These are phyloP conservation scores for Zasmidium angulare DNA, from an alignment of 2,329 filamentous ascomycete species.

Conservation along the genomic window DNA sequence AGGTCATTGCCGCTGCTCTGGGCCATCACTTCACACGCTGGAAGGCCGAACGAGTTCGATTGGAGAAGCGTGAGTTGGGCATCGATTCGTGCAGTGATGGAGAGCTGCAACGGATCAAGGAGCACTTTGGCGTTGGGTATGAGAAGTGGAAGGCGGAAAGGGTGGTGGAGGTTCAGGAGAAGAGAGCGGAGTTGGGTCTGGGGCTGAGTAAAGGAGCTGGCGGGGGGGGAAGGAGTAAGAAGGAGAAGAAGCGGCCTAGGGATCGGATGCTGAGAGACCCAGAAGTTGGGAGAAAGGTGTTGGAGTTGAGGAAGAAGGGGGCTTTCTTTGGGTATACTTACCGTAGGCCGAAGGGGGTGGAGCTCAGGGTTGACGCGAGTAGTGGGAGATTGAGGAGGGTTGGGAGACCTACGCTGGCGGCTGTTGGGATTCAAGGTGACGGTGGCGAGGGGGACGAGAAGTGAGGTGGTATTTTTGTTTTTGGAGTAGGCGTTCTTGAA, in stretches of 20 bases:
- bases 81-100: conserved; percentile 30
- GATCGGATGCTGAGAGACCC: conserved; percentile 81
- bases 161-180: conserved; percentile 26
- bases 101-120: conserved; percentile 32
- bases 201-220: conserved; percentile 1
- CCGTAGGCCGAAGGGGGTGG: conserved; percentile 44
- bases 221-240: conserved; percentile 41
- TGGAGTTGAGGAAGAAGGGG: conserved; percentile 76
- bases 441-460: conserved; percentile 14
- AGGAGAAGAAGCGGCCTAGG: conserved; percentile 75
- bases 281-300: conserved; percentile 62
- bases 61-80: conserved; percentile 33
- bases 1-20: conserved; percentile 12
- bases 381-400: conserved; percentile 13
- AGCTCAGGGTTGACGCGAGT: conserved; percentile 19
- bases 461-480: background rate
- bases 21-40: conserved; percentile 21
- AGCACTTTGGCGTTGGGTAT: conserved; percentile 31
- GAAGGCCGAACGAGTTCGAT: conserved; percentile 23
- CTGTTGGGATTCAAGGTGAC: conserved; percentile 22
- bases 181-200: conserved; percentile 20
- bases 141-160: conserved; percentile 32
- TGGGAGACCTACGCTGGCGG: conserved; percentile 27
- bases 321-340: conserved; percentile 93
- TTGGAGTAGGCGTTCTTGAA: background rate